These are phyloP conservation scores for Rhodotorula sp. DNA, from an alignment of 1,284 basidiomycete species.

Conservation along the genomic window DNA sequence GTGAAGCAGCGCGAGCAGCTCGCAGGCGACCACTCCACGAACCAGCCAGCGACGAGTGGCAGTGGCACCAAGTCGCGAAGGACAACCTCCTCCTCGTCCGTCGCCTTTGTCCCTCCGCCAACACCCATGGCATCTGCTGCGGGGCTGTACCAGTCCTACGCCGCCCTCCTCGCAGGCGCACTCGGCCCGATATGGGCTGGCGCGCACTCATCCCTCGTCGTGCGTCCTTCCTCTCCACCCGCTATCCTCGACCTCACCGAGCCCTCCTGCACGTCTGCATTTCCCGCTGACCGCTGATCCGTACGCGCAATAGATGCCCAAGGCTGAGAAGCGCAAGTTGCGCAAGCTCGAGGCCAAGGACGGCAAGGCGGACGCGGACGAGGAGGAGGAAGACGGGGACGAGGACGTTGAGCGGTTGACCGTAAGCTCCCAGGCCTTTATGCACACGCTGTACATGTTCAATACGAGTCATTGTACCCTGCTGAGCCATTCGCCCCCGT, in stretches of 20 bases:
- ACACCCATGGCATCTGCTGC: background rate
- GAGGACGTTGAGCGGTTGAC: conserved; percentile 30
- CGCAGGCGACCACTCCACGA: no score
- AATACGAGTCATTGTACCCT: no score
- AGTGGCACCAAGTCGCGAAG: no score
- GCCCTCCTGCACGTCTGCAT: no score
- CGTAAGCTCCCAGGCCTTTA: background rate
- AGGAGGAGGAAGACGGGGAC: conserved; percentile 28
- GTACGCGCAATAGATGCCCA: conserved; percentile 29
- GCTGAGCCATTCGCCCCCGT: background rate
- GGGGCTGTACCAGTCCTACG: conserved; percentile 30
- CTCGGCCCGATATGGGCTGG: conserved; percentile 43
- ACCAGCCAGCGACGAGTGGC: background rate
- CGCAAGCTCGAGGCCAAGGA: background rate
- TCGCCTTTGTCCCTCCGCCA: background rate
- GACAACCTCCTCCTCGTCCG: background rate
- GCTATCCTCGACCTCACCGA: background rate
- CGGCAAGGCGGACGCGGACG: conserved; percentile 2
- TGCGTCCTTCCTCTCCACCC: background rate
- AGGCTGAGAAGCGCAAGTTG: conserved; percentile 21
- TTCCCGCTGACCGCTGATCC: background rate
- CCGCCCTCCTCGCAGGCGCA: conserved; percentile 34
- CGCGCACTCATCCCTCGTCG: conserved; percentile 33
- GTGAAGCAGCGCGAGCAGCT: no score
- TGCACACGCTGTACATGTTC: background rate